Evolutionary conservation across 305 asterid genomes (phyloP).

Genomic region (Fraxinus ornus): DNA sequence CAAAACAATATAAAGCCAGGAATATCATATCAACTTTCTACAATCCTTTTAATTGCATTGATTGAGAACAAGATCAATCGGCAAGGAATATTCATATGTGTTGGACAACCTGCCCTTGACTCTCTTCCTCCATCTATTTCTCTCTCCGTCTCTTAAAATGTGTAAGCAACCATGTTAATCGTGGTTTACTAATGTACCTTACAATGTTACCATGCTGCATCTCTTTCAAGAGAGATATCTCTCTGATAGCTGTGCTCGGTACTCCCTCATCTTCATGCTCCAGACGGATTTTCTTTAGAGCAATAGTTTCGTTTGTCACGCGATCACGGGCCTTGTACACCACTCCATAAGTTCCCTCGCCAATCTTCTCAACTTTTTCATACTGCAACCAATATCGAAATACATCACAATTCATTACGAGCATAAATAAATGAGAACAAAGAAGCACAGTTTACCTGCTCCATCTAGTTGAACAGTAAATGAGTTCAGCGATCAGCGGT

Average conservation of each 20-base stretch:
- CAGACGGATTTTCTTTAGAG: slow-evolving; percentile 91
- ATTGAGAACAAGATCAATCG: slow-evolving; percentile 2
- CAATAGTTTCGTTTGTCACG: slow-evolving; percentile 82
- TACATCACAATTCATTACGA: slow-evolving; percentile 24
- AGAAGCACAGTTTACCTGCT: slow-evolving; percentile 47
- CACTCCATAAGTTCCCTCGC: slow-evolving; percentile 98
- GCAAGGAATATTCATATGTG: slow-evolving; percentile 8
- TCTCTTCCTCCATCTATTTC: slow-evolving; percentile 1
- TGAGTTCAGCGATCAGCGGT: background rate
- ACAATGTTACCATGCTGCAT: slow-evolving; percentile 98
- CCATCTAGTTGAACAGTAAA: slow-evolving; percentile 44
- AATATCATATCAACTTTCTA: background rate
- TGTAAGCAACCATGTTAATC: slow-evolving; percentile 16
- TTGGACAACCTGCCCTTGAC: slow-evolving; percentile 11
- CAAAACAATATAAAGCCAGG: background rate
- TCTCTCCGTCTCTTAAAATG: background rate
- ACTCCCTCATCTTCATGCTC: slow-evolving; percentile 99
- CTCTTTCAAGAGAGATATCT: slow-evolving; percentile 93
- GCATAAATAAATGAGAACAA: background rate
- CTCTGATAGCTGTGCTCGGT: slow-evolving; percentile 97
- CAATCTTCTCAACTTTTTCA: slow-evolving; percentile 97
- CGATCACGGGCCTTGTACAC: slow-evolving; percentile 97
- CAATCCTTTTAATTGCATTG: background rate
- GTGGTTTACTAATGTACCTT: slow-evolving; percentile 41
- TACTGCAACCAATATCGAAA: slow-evolving; percentile 42